Conservation (phyloP, 768 basidiomycete genomes). For the Mrakia gelida region DNA sequence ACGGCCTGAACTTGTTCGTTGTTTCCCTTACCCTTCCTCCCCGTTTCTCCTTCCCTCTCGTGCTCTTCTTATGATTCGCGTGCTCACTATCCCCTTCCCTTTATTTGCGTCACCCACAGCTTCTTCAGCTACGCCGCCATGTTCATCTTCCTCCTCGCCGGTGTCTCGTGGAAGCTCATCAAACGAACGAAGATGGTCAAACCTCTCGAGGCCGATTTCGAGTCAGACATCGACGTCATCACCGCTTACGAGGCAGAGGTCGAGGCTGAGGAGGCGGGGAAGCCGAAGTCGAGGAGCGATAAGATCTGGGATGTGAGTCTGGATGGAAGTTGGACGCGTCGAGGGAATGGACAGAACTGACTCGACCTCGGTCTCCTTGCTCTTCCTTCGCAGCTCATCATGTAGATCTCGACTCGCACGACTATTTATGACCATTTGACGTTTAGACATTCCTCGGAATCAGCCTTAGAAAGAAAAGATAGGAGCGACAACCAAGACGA, state of each 20-base stretch:
- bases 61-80: not conserved
- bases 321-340: too few species aligned
- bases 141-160: slow-evolving; percentile 3
- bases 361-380: too few species aligned
- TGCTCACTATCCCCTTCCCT: not conserved
- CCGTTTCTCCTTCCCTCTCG: not conserved
- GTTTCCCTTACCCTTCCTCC: not conserved
- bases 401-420: too few species aligned
- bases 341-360: too few species aligned
- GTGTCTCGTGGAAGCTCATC: not conserved
- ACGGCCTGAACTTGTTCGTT: not conserved
- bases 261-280: not conserved
- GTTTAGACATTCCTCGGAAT: too few species aligned
- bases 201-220: not conserved
- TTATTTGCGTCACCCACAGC: not conserved
- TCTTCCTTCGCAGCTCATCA: too few species aligned
- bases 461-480: too few species aligned
- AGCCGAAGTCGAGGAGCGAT: not conserved
- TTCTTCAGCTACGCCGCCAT: not conserved
- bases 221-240: not conserved
- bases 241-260: not conserved
- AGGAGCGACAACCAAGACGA: too few species aligned
- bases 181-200: not conserved
- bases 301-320: not conserved
- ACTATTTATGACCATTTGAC: too few species aligned